Percentiles rank a stretch among this genome's conserved stretches.
These are phyloP conservation scores for Lipomyces yamadae DNA, from an alignment of 805 yeast genomes.

Conservation along the genomic window DNA sequence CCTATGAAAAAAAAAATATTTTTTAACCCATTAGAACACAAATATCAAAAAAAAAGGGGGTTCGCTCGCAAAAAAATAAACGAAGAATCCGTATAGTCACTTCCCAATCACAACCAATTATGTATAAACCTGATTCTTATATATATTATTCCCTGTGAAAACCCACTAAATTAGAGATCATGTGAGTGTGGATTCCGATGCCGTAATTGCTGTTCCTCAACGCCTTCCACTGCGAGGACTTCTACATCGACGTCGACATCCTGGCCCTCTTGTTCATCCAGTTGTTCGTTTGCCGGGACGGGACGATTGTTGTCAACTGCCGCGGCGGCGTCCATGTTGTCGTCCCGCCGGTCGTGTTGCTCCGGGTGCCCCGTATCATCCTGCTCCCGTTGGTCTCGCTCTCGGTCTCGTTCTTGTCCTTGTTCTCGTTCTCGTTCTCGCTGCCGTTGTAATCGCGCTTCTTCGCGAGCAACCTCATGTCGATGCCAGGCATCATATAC, in stretches of 20 bases:
- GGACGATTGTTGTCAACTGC: not conserved
- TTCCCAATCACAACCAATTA: too few species aligned
- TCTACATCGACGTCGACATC: constrained; percentile 1
- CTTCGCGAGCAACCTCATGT: constrained; percentile 25
- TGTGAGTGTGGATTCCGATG: not conserved
- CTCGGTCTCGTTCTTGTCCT: constrained; percentile 13
- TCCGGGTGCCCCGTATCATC: constrained; percentile 7
- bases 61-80: too few species aligned
- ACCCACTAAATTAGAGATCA: not conserved
- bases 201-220: not conserved
- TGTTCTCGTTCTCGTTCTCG: constrained; percentile 3
- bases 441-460: constrained; percentile 6
- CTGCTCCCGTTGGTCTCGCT: constrained; percentile 6
- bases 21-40: too few species aligned
- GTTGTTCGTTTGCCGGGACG: not conserved
- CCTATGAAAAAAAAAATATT: too few species aligned
- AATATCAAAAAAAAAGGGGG: too few species aligned
- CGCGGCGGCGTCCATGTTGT: constrained; percentile 3
- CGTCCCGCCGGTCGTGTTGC: not conserved
- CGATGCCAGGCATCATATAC: constrained; percentile 39
- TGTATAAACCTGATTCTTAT: too few species aligned
- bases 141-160: too few species aligned
- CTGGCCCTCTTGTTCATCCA: not conserved
- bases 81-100: too few species aligned
- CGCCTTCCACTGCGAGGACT: constrained; percentile 1